phyloP scores from a whole-genome alignment of 2,329 filamentous ascomycete genomes.

The Phialemoniopsis sp. region DNA sequence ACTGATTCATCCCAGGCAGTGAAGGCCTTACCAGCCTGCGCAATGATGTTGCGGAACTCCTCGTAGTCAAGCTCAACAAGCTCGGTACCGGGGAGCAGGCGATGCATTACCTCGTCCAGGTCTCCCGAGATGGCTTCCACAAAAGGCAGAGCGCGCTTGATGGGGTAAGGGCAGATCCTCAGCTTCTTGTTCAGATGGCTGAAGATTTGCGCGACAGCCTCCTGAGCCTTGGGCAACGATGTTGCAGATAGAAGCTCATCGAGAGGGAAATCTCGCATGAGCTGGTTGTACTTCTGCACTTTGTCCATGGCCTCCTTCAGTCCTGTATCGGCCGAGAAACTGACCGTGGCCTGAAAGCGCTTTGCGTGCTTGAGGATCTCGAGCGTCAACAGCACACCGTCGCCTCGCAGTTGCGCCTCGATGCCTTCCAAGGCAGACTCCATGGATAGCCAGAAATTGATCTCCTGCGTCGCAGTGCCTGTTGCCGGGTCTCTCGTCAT shows the following conservation, averaged over 20 bases:
- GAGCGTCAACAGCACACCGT: constrained; percentile 85
- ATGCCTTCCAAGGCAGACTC: constrained; percentile 90
- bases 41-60: constrained; percentile 85
- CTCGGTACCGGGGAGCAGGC: constrained; percentile 77
- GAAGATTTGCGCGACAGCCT: constrained; percentile 87
- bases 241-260: constrained; percentile 93
- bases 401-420: constrained; percentile 80
- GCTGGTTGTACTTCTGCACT: constrained; percentile 97
- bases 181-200: constrained; percentile 96
- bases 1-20: constrained; percentile 90
- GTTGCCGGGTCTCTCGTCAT: constrained; percentile 77
- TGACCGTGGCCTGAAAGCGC: constrained; percentile 95
- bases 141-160: constrained; percentile 84
- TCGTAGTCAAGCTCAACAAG: constrained; percentile 89
- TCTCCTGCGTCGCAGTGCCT: constrained; percentile 88
- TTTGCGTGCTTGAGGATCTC: constrained; percentile 96
- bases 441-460: constrained; percentile 99
- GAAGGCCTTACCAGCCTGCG: constrained; percentile 80
- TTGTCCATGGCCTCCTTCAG: constrained; percentile 93
- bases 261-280: constrained; percentile 96
- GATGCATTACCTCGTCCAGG: constrained; percentile 80
- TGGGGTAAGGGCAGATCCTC: constrained; percentile 92
- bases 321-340: constrained; percentile 93
- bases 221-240: constrained; percentile 80
- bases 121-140: constrained; percentile 96